Conservation (phyloP, 768 basidiomycete genomes). For the Exidia glandulosa region DNA sequence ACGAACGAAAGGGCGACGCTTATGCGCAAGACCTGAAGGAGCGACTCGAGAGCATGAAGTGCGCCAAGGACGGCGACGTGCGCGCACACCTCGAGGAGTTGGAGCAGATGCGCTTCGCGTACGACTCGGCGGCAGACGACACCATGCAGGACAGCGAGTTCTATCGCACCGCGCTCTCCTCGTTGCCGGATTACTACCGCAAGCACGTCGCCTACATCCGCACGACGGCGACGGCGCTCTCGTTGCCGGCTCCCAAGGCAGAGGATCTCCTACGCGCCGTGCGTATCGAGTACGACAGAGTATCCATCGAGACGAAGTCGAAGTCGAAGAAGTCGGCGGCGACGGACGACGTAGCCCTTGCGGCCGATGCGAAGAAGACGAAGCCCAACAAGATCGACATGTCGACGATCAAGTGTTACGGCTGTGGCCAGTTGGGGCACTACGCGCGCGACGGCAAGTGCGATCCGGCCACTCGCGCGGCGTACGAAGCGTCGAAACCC, state of each 20-base stretch:
- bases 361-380: background rate
- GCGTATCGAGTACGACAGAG: no score
- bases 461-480: background rate
- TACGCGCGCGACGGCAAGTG: background rate
- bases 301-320: no score
- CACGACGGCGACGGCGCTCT: background rate
- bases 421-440: background rate
- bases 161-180: background rate
- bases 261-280: background rate
- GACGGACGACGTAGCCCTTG: background rate
- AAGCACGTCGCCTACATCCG: background rate
- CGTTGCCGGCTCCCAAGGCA: background rate
- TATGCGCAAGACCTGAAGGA: background rate
- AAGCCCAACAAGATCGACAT: background rate
- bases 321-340: background rate
- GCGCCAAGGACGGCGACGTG: background rate
- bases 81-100: background rate
- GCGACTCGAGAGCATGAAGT: background rate
- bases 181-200: background rate
- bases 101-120: no score
- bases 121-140: background rate
- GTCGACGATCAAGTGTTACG: background rate
- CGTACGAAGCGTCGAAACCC: background rate
- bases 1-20: background rate
- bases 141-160: background rate